A percentile compares a stretch with the other conserved stretches of the same genome.
These are phyloP conservation scores for Eragrostis nindensis DNA, from an alignment of 176 grass and related monocot genomes.

Conservation along the genomic window DNA sequence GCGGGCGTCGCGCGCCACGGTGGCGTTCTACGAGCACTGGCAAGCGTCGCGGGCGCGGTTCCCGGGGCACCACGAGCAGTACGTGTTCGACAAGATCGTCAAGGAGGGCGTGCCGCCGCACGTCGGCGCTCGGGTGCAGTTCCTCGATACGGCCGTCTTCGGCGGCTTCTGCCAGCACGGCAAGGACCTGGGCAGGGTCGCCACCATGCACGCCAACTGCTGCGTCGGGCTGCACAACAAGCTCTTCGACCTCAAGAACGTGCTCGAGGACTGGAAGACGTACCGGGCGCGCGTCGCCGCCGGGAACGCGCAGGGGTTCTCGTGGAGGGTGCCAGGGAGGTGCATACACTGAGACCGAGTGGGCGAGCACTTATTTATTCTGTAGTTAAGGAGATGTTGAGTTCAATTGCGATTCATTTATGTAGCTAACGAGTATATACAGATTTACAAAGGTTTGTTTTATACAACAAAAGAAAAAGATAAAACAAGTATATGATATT, in stretches of 20 bases:
- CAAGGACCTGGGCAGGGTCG: slow-evolving; percentile 53
- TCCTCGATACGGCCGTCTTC: slow-evolving; percentile 62
- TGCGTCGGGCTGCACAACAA: slow-evolving; percentile 66
- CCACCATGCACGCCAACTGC: slow-evolving; percentile 80
- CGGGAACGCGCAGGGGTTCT: slow-evolving; percentile 35
- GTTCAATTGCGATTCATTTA: too few species aligned
- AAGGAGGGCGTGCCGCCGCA: slow-evolving; percentile 52
- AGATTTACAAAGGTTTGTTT: too few species aligned
- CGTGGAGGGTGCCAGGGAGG: slow-evolving; percentile 56
- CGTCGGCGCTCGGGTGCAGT: slow-evolving; percentile 50
- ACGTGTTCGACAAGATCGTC: slow-evolving; percentile 71
- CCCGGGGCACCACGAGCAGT: slow-evolving; percentile 69
- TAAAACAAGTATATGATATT: too few species aligned
- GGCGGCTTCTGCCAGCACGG: slow-evolving; percentile 68
- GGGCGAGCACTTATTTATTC: too few species aligned
- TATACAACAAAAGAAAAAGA: too few species aligned
- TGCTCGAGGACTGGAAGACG: slow-evolving; percentile 66
- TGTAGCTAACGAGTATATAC: too few species aligned
- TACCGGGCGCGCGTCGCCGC: slow-evolving; percentile 22
- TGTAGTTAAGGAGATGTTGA: too few species aligned
- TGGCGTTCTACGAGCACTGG: slow-evolving; percentile 72
- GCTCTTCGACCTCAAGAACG: slow-evolving; percentile 65
- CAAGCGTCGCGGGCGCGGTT: slow-evolving; percentile 46
- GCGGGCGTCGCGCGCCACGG: slow-evolving; percentile 22
- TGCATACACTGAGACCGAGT: slow-evolving; percentile 57